Evolutionary conservation across 805 yeast species (phyloP).

Genomic region (Saturnispora hagleri): DNA sequence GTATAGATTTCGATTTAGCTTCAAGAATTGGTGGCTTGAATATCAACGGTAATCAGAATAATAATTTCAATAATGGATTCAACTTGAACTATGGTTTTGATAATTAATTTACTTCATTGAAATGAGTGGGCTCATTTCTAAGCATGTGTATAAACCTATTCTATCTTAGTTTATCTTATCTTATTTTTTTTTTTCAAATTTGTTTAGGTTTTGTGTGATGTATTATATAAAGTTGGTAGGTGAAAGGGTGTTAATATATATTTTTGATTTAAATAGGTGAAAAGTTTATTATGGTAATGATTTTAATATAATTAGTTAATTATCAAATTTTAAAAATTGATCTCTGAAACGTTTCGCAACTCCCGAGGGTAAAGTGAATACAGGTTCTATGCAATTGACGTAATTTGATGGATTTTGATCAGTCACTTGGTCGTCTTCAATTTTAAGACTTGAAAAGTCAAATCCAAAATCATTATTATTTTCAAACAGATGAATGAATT

Average conservation of each 20-base stretch:
- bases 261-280: neutral
- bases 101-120: neutral
- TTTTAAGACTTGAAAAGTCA: conserved; percentile 16
- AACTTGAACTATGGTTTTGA: conserved; percentile 3
- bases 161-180: neutral
- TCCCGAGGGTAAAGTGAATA: conserved; percentile 48
- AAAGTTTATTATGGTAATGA: neutral
- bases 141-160: neutral
- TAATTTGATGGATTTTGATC: conserved; percentile 15
- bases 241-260: neutral
- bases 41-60: conserved; percentile 6
- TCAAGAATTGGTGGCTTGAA: conserved; percentile 16
- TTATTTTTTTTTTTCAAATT: neutral
- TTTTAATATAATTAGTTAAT: neutral
- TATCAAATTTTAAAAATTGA: neutral
- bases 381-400: conserved; percentile 39
- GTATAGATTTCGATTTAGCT: conserved; percentile 12
- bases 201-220: neutral
- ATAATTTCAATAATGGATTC: neutral
- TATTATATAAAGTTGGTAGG: neutral
- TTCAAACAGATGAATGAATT: conserved; percentile 29
- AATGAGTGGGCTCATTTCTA: neutral
- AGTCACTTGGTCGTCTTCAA: conserved; percentile 14
- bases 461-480: conserved; percentile 13
- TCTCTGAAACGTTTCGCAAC: conserved; percentile 14